phyloP scores from a whole-genome alignment of 352 stramenopile species.

The Phytophthora brassicae region DNA sequence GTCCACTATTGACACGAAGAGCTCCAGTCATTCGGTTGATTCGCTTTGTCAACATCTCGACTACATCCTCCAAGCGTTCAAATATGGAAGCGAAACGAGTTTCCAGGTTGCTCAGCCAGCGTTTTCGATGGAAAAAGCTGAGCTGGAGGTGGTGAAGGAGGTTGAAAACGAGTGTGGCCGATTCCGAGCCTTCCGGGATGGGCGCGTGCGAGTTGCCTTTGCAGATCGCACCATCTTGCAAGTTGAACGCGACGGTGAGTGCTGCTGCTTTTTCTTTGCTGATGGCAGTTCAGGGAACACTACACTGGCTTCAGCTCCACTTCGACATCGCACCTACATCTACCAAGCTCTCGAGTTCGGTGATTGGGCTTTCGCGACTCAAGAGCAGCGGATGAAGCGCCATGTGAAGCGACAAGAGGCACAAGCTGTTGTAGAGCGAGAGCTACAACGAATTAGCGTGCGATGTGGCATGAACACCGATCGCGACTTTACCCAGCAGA shows the following conservation, averaged over 20 bases:
- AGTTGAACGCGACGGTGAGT: slow-evolving; percentile 35
- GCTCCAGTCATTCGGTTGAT: slow-evolving; percentile 8
- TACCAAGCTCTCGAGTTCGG: slow-evolving; percentile 56
- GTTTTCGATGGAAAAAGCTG: not conserved
- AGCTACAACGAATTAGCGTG: slow-evolving; percentile 52
- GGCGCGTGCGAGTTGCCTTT: slow-evolving; percentile 66
- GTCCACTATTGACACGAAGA: slow-evolving; percentile 20
- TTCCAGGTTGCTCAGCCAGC: not conserved
- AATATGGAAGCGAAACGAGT: not conserved
- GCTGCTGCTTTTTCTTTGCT: slow-evolving; percentile 55
- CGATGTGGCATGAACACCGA: slow-evolving; percentile 41
- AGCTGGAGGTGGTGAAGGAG: slow-evolving; percentile 36
- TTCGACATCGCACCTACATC: slow-evolving; percentile 52
- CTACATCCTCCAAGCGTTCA: slow-evolving; percentile 36
- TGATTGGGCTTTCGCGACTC: slow-evolving; percentile 64
- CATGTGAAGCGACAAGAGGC: slow-evolving; percentile 37
- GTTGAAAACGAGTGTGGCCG: slow-evolving; percentile 52
- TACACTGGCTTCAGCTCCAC: slow-evolving; percentile 44
- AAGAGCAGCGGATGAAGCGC: slow-evolving; percentile 49
- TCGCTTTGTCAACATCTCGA: slow-evolving; percentile 39
- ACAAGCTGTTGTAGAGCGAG: slow-evolving; percentile 31
- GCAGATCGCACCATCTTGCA: slow-evolving; percentile 74
- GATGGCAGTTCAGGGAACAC: slow-evolving; percentile 41
- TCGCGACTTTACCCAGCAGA: not conserved
- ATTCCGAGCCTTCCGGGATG: slow-evolving; percentile 68